phyloP scores from a whole-genome alignment of 768 basidiomycete genomes.

The Phanerodontia chrysosporium region DNA sequence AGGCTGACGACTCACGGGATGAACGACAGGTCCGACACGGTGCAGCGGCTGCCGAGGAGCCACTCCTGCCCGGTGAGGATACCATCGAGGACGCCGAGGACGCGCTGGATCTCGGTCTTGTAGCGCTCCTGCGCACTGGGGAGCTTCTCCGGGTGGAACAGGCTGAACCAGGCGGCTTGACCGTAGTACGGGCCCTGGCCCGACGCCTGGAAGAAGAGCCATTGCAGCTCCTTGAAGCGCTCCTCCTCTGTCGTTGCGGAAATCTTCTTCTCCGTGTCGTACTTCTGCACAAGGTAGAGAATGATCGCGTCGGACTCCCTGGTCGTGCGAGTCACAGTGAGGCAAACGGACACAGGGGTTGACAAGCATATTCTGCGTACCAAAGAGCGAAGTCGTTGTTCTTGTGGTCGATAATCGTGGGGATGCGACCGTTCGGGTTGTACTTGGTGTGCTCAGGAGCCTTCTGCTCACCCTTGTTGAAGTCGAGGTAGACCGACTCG shows the following conservation, averaged over 20 bases:
- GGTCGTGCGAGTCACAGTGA: background rate
- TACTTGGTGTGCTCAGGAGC: conserved; percentile 12
- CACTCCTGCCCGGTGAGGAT: conserved; percentile 20
- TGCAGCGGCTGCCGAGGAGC: conserved; percentile 16
- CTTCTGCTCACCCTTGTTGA: conserved; percentile 15
- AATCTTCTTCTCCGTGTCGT: conserved; percentile 35
- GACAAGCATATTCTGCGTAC: too few species aligned
- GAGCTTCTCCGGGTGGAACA: conserved; percentile 20
- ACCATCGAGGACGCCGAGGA: conserved; percentile 18
- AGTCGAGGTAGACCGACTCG: conserved; percentile 15
- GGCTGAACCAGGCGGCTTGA: conserved; percentile 17
- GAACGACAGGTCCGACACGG: conserved; percentile 17
- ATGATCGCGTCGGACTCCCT: conserved; percentile 35
- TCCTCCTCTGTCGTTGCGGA: conserved; percentile 8
- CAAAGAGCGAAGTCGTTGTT: conserved; percentile 24
- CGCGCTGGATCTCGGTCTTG: conserved; percentile 19
- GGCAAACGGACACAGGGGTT: too few species aligned
- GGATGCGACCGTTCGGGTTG: conserved; percentile 29
- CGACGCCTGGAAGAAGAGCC: conserved; percentile 35
- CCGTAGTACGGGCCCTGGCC: conserved; percentile 21
- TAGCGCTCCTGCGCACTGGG: conserved; percentile 20
- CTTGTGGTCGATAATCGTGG: conserved; percentile 25
- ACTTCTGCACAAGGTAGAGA: conserved; percentile 35
- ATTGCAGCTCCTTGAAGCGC: conserved; percentile 23
- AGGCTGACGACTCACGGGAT: conserved; percentile 2